phyloP scores from a whole-genome alignment of 176 grass and related monocot genomes.

The Melocanna baccifera region DNA sequence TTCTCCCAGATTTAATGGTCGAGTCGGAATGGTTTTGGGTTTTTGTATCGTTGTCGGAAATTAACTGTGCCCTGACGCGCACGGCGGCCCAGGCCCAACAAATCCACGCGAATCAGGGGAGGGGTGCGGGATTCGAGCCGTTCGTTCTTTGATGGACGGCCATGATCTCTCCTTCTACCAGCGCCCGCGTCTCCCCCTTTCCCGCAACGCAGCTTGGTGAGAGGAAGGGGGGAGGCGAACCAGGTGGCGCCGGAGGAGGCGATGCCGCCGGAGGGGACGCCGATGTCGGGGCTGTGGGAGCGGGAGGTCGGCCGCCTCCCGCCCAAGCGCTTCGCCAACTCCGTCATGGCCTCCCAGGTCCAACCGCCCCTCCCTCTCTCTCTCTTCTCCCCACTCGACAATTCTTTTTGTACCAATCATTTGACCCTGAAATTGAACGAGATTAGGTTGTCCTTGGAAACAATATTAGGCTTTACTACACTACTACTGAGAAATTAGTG shows the following conservation, averaged over 20 bases:
- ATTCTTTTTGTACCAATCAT: background rate
- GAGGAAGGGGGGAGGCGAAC: background rate
- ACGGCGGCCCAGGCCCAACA: background rate
- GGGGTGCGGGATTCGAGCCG: background rate
- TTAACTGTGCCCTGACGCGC: background rate
- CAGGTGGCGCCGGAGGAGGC: background rate
- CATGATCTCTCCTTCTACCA: background rate
- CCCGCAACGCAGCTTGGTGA: background rate
- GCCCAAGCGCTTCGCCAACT: slow-evolving; percentile 39
- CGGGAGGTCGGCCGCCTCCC: slow-evolving; percentile 49
- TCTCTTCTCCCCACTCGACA: background rate
- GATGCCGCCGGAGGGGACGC: slow-evolving; percentile 30
- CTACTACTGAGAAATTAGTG: background rate
- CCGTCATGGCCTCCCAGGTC: slow-evolving; percentile 48
- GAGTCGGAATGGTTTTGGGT: background rate
- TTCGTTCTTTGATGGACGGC: background rate
- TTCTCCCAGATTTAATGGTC: background rate
- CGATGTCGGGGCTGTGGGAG: slow-evolving; percentile 42
- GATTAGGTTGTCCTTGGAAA: background rate
- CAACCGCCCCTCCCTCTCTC: background rate
- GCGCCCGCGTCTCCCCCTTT: background rate
- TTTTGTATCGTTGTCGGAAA: background rate
- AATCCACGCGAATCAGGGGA: background rate
- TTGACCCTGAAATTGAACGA: background rate
- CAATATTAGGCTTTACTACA: background rate